A percentile compares a stretch with the other conserved stretches of the same genome.
Evolutionary conservation across 495 filamentous ascomycete genomes (phyloP).

Genomic region (Lasiosphaeris hirsuta): DNA sequence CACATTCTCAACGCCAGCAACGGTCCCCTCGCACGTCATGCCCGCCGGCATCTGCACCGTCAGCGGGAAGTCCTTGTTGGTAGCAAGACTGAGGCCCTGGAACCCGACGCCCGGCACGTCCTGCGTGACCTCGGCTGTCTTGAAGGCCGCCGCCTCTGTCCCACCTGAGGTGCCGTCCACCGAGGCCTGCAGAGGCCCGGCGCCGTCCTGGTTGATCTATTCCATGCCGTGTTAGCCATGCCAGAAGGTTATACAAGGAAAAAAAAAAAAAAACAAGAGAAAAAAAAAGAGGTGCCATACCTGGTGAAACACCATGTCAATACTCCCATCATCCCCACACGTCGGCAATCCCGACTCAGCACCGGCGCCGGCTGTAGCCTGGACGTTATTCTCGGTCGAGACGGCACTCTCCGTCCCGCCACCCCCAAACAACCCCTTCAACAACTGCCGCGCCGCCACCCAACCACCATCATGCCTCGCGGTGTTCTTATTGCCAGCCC

Average conservation of each 20-base stretch:
- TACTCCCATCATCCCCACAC: constrained; percentile 49
- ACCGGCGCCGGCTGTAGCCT: constrained; percentile 40
- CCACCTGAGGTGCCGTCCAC: constrained; percentile 56
- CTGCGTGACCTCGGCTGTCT: constrained; percentile 52
- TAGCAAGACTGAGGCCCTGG: constrained; percentile 46
- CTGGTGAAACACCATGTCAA: constrained; percentile 49
- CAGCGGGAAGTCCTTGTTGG: constrained; percentile 53
- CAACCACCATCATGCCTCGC: neutral
- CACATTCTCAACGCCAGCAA: constrained; percentile 51
- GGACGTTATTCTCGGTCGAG: constrained; percentile 42
- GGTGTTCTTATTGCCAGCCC: neutral
- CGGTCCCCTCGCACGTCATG: constrained; percentile 56
- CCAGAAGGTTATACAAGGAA: neutral
- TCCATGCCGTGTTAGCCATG: constrained; percentile 27
- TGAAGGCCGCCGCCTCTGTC: constrained; percentile 50
- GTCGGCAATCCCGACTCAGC: constrained; percentile 48
- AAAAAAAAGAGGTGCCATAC: constrained; percentile 4
- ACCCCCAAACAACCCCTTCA: constrained; percentile 22
- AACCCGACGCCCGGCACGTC: constrained; percentile 55
- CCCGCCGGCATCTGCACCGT: constrained; percentile 57
- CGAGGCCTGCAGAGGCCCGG: constrained; percentile 45
- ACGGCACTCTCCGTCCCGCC: constrained; percentile 27
- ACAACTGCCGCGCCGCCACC: constrained; percentile 8
- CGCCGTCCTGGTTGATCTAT: constrained; percentile 54
- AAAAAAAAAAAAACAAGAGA: neutral